Evolutionary conservation across 306 rosid genomes (phyloP).

Genomic region (Vicia sativa): DNA sequence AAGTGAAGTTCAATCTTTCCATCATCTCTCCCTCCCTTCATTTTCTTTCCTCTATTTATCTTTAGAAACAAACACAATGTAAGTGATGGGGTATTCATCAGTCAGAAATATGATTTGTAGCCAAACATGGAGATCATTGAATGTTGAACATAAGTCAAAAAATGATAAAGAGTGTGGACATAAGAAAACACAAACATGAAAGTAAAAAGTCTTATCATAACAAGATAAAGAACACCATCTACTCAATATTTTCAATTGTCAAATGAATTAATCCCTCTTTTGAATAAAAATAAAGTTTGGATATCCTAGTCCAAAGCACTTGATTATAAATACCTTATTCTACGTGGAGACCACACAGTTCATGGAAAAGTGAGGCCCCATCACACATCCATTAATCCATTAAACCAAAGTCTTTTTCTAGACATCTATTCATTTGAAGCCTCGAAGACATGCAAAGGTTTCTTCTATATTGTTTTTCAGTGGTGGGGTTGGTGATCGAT

Average conservation of each 20-base stretch:
- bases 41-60: no score
- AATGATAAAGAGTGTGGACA: constrained; percentile 6
- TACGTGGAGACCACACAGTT: constrained; percentile 45
- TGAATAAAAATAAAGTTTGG: no score
- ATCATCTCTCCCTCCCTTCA: no score
- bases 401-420: constrained; percentile 41
- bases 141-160: constrained; percentile 30
- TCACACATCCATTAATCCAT: constrained; percentile 29
- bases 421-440: constrained; percentile 40
- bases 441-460: constrained; percentile 39
- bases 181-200: constrained; percentile 13
- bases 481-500: constrained; percentile 47
- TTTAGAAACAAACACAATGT: no score
- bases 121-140: constrained; percentile 32
- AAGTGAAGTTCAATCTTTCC: no score
- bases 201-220: constrained; percentile 23
- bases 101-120: neutral
- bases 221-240: constrained; percentile 37
- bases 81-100: neutral
- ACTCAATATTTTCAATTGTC: constrained; percentile 35
- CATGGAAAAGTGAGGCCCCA: constrained; percentile 44
- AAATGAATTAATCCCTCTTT: constrained; percentile 47
- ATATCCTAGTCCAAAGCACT: constrained; percentile 45
- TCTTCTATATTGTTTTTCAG: constrained; percentile 33
- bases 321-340: constrained; percentile 46